phyloP scores from a whole-genome alignment of 129 eudicot species.

The Flaveria trinervia region DNA sequence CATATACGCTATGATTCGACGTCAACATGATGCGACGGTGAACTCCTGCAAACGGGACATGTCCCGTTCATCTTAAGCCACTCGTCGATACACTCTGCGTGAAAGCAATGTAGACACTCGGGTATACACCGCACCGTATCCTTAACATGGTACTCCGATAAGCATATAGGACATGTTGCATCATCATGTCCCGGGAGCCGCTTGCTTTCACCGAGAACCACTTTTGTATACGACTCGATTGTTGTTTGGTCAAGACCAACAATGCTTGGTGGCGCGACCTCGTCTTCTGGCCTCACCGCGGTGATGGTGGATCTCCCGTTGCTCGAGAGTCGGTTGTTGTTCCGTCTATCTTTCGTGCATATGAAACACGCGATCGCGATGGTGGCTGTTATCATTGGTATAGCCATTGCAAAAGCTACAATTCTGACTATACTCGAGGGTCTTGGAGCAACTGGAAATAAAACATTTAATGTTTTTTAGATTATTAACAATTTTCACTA shows the following conservation, averaged over 20 bases:
- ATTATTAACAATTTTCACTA: too few relatives aligned
- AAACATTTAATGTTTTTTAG: neutral
- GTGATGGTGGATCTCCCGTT: constrained; percentile 17
- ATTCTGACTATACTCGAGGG: constrained; percentile 44
- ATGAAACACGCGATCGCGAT: constrained; percentile 39
- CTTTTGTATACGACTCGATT: constrained; percentile 67
- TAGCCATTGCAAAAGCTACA: constrained; percentile 50
- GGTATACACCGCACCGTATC: constrained; percentile 66
- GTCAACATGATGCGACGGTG: constrained; percentile 43
- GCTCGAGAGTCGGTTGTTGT: neutral
- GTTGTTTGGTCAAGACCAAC: constrained; percentile 60
- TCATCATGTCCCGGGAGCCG: constrained; percentile 68
- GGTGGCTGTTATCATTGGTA: constrained; percentile 51
- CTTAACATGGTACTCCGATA: constrained; percentile 57
- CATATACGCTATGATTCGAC: constrained; percentile 18
- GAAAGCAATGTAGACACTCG: constrained; percentile 76
- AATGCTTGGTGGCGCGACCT: neutral
- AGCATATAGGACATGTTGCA: constrained; percentile 67
- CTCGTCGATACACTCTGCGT: constrained; percentile 69
- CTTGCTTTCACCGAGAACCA: constrained; percentile 59
- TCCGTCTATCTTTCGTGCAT: constrained; percentile 31
- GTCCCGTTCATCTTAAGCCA: constrained; percentile 69
- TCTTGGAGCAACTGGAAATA: constrained; percentile 27
- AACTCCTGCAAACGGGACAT: constrained; percentile 69
- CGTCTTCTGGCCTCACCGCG: constrained; percentile 25